phyloP scores from a whole-genome alignment of 2,329 filamentous ascomycete species.

The Hirsutella thompsonii region DNA sequence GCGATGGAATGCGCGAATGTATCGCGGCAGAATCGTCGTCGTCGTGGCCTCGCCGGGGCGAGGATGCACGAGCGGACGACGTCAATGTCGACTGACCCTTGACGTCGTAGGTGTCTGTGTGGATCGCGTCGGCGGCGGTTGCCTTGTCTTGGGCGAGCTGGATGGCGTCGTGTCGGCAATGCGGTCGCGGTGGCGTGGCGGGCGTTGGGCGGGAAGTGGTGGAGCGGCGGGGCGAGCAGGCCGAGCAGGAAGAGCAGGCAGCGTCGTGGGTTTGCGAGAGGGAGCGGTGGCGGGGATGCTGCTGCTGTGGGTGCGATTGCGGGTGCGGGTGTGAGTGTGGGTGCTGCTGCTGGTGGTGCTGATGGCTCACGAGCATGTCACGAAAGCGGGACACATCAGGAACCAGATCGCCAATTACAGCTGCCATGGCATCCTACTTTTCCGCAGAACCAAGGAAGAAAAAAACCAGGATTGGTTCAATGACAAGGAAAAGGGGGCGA shows the following conservation, averaged over 20 bases:
- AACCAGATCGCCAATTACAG: slow-evolving; percentile 58
- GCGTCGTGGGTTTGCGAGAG: slow-evolving; percentile 4
- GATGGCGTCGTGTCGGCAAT: slow-evolving; percentile 4
- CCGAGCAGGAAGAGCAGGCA: not conserved
- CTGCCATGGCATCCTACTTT: slow-evolving; percentile 41
- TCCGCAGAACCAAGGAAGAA: not conserved
- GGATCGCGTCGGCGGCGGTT: not conserved
- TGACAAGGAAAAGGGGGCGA: not conserved
- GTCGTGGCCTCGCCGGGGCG: not conserved
- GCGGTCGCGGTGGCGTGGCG: not conserved
- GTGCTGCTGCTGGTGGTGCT: slow-evolving; percentile 17
- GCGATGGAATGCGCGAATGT: slow-evolving; percentile 36
- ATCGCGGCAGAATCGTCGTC: not conserved
- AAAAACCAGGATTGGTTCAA: not conserved
- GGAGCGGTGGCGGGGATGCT: not conserved
- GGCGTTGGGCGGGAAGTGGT: not conserved
- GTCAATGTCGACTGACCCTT: not conserved
- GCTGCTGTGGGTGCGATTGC: too few species aligned
- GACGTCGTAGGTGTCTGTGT: not conserved
- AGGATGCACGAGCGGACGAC: not conserved
- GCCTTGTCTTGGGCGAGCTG: slow-evolving; percentile 5
- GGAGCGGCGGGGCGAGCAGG: slow-evolving; percentile 2
- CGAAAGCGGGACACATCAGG: slow-evolving; percentile 59
- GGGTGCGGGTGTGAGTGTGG: too few species aligned
- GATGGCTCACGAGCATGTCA: slow-evolving; percentile 49